Conservation (phyloP, 208 protist genomes). For the Leishmania braziliensis region DNA sequence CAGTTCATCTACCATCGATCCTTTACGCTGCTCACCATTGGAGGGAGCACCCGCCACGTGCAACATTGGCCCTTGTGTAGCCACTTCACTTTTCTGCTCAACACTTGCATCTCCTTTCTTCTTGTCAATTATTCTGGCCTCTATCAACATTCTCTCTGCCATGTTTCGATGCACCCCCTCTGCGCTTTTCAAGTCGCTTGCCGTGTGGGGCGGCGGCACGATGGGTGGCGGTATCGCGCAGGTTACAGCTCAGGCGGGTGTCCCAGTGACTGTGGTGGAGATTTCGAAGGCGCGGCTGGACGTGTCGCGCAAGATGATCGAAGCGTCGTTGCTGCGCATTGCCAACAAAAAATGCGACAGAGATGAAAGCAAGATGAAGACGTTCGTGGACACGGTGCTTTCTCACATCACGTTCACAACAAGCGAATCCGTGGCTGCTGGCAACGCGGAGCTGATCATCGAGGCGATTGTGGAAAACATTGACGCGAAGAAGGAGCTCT, state of each 20-base stretch:
- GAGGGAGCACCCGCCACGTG: neutral
- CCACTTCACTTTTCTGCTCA: neutral
- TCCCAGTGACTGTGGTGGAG: slow-evolving; percentile 66
- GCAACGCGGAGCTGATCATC: slow-evolving; percentile 51
- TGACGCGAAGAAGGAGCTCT: slow-evolving; percentile 65
- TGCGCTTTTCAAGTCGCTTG: slow-evolving; percentile 42
- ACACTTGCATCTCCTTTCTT: neutral
- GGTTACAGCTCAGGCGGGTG: slow-evolving; percentile 45
- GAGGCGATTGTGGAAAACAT: slow-evolving; percentile 76
- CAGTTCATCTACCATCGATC: neutral
- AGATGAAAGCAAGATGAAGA: slow-evolving; percentile 45
- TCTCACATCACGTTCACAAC: slow-evolving; percentile 66
- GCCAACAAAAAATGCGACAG: slow-evolving; percentile 68
- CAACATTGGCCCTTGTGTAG: neutral
- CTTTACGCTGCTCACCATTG: neutral
- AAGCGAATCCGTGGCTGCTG: slow-evolving; percentile 45
- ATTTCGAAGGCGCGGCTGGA: slow-evolving; percentile 58
- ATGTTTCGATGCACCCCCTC: slow-evolving; percentile 31
- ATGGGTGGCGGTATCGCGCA: slow-evolving; percentile 83
- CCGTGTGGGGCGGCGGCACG: slow-evolving; percentile 69
- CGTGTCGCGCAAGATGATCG: slow-evolving; percentile 51
- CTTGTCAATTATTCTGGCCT: neutral
- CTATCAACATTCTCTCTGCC: neutral
- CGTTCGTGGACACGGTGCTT: slow-evolving; percentile 42
- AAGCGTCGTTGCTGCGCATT: slow-evolving; percentile 47